Base-by-base conservation (phyloP, 2,329 filamentous ascomycete species). In the Aspergillus flavus region DNA sequence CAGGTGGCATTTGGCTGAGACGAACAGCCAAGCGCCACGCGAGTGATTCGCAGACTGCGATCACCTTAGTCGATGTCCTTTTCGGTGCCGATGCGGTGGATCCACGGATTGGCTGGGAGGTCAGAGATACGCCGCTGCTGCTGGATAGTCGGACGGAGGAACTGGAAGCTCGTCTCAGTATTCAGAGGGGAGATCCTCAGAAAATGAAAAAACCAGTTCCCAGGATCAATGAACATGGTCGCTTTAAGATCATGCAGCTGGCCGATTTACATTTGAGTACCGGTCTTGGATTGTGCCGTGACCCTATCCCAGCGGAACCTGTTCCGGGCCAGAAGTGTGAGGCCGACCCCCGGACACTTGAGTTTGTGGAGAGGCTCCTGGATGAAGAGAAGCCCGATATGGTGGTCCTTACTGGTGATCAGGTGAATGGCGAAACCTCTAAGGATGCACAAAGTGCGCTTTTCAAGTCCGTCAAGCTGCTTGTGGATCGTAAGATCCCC, bases 221-320 rank as follows among this genome's bases (percentile, higher is more conserved):
- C 12, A 87, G 91, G 63, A 92, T 99, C 66, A 86, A 87, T 50
- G 93, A 96, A 65, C 93, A 95, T 75, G 95, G 94, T 34, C 93
- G 91, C 71, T 98, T 98, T 83, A 98, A 98, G 82, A 97, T 99
- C 68, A 88, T 99, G 85, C 95, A 99, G 79, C 84, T 96, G 61
- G 91, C 93, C n/a, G 95, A 99, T 80, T 81, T 98, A 65, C 95
- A 99, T 78, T 81, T 99, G 61, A 94, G 93, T 73, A 99, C 95
- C 2, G 95, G 94, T 11, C 84, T 94, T 6, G 95, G 95, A 11
- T 80, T 80, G 52, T 99, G 95, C 74, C 88, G 95, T 68, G 93
- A 99, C 70, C 87, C 93, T n/a, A 85, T 94, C 68, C 94, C 94
- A 0, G 86, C 88, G 65, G 85, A 85, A 55, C 86, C 87, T 68